phyloP scores from a whole-genome alignment of 2,329 filamentous ascomycete species.

The Colletotrichum spinosum region DNA sequence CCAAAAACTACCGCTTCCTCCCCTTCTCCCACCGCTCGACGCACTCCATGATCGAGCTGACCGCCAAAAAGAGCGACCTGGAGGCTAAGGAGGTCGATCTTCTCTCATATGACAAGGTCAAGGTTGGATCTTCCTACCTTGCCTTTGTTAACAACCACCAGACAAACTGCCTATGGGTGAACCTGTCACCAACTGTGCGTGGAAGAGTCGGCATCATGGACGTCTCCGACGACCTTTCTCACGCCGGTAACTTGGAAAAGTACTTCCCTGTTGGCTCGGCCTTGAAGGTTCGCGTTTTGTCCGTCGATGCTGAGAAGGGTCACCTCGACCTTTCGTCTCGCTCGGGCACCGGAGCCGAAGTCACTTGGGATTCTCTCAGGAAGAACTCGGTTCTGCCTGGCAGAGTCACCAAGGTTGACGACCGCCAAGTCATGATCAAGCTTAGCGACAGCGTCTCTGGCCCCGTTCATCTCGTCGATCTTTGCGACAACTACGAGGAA shows the following conservation, averaged over 20 bases:
- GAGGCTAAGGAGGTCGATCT: conserved; percentile 58
- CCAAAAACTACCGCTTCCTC: conserved; percentile 89
- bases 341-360: conserved; percentile 65
- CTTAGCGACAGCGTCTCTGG: conserved; percentile 84
- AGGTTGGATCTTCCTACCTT: conserved; percentile 77
- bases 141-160: conserved; percentile 93
- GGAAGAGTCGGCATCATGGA: conserved; percentile 87
- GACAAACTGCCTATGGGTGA: conserved; percentile 87
- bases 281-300: conserved; percentile 81
- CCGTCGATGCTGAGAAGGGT: conserved; percentile 77
- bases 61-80: conserved; percentile 78
- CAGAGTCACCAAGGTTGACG: conserved; percentile 85
- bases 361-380: conserved; percentile 79
- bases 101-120: conserved; percentile 78
- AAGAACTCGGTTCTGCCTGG: conserved; percentile 85
- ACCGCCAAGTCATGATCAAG: conserved; percentile 86
- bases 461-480: conserved; percentile 83
- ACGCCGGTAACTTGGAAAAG: conserved; percentile 78
- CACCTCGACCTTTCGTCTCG: conserved; percentile 87
- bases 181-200: conserved; percentile 86
- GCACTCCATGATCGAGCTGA: conserved; percentile 88
- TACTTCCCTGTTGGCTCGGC: conserved; percentile 94
- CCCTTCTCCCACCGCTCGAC: conserved; percentile 88
- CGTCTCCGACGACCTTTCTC: conserved; percentile 85
- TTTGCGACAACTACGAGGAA: conserved; percentile 87